These are phyloP conservation scores for Crithidia fasciculata DNA, from an alignment of 208 protist genomes.

Conservation along the genomic window DNA sequence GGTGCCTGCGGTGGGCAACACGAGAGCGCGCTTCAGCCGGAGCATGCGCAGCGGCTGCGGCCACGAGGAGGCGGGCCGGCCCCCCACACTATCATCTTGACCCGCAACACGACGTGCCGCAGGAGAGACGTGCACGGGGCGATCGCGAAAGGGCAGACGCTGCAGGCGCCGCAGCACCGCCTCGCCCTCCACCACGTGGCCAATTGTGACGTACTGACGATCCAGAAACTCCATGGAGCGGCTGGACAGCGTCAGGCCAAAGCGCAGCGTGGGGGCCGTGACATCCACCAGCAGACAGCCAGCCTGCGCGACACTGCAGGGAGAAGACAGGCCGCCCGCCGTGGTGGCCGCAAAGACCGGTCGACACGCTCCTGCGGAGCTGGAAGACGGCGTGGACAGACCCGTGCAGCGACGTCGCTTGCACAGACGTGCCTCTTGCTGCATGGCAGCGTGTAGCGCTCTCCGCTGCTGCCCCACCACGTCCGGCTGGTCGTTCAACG, in stretches of 20 bases:
- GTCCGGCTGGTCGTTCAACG: background rate
- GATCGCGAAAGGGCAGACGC: conserved; percentile 24
- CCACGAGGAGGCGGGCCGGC: conserved; percentile 35
- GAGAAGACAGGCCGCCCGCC: background rate
- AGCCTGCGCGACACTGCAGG: conserved; percentile 27
- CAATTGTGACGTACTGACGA: conserved; percentile 59
- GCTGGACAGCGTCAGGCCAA: conserved; percentile 63
- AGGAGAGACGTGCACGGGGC: background rate
- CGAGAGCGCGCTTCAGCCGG: conserved; percentile 64
- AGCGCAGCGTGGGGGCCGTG: conserved; percentile 32
- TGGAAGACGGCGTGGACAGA: background rate
- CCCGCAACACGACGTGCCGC: background rate
- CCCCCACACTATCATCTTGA: conserved; percentile 8
- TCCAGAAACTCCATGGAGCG: conserved; percentile 66
- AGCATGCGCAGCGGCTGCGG: conserved; percentile 49
- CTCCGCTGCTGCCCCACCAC: conserved; percentile 15
- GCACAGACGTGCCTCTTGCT: conserved; percentile 27
- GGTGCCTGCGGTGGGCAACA: conserved; percentile 67
- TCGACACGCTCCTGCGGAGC: background rate
- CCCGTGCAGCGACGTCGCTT: conserved; percentile 30
- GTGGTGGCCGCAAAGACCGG: conserved; percentile 9
- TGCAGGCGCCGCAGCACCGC: conserved; percentile 52
- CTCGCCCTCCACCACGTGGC: conserved; percentile 65
- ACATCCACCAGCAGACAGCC: conserved; percentile 59
- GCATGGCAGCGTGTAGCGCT: conserved; percentile 10